Evolutionary conservation across 106 monocot genomes (phyloP).

Genomic region (Agapanthus africanus): DNA sequence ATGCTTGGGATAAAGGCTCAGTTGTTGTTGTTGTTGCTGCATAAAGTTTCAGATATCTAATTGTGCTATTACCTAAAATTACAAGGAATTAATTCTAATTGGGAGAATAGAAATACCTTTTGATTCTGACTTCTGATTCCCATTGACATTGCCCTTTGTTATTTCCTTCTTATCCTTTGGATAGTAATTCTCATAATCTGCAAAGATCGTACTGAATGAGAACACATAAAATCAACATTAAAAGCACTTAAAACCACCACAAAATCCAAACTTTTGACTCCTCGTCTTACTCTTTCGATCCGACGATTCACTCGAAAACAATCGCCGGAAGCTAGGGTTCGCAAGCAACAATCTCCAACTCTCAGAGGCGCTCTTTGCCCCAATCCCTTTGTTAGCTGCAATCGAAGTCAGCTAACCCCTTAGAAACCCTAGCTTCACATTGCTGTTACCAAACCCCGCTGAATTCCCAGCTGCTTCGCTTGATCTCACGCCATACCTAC

Average conservation of each 20-base stretch:
- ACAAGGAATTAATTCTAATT: too few relatives aligned
- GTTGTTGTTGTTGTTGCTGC: too few relatives aligned
- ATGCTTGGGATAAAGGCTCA: too few relatives aligned
- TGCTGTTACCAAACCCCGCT: slow-evolving; percentile 2
- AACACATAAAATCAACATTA: slow-evolving; percentile 9
- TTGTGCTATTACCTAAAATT: neutral
- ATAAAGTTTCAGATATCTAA: neutral
- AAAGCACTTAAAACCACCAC: neutral
- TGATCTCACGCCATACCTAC: slow-evolving; percentile 23
- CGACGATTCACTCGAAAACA: slow-evolving; percentile 60
- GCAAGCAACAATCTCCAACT: slow-evolving; percentile 55
- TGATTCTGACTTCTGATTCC: slow-evolving; percentile 54
- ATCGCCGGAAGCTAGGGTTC: slow-evolving; percentile 51
- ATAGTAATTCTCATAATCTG: slow-evolving; percentile 81
- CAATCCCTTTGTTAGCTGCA: too few relatives aligned
- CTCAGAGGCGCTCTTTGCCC: too few relatives aligned
- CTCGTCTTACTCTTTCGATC: slow-evolving; percentile 56
- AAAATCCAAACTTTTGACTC: neutral
- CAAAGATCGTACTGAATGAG: slow-evolving; percentile 6
- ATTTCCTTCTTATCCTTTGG: slow-evolving; percentile 74
- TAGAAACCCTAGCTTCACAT: slow-evolving; percentile 25
- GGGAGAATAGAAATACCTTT: slow-evolving; percentile 35
- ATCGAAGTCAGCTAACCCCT: slow-evolving; percentile 57
- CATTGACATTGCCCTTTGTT: slow-evolving; percentile 56
- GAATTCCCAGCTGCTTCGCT: neutral